Evolutionary conservation across 2,329 filamentous ascomycete species (phyloP), one percentile per base, ranked within the genome.

Genomic region (Pseudocercospora crystallina): DNA sequence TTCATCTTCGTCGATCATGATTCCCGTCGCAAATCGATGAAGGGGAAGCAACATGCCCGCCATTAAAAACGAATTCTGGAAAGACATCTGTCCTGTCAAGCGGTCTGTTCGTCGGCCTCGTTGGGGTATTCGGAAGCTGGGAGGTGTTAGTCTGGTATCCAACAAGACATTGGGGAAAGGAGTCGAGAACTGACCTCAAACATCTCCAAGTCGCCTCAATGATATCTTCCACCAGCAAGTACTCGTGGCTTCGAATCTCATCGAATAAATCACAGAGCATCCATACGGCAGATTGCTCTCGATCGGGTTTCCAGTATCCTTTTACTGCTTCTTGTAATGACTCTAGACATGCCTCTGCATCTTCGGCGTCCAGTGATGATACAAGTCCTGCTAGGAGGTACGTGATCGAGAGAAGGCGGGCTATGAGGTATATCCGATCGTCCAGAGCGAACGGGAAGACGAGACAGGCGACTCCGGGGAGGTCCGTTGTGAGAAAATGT

Each of bases 261-360:
- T 51, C 51, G n/a, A 54, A 47, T 2, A 54, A 13, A 17, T 54
- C 41, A 37, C 47, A 51, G 9, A 54, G 39, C 47, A 54, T 47
- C 43, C 51, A 54, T 2, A 44, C 43, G 12, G 42, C 33, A 31
- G 51, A 37, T 30, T 47, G 42, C n/a, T 32, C 40, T n/a, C 42
- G 17, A 33, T 54, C 43, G n/a, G 43, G 15, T 26, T 51, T 33
- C 51, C 51, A 54, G 26, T 54, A 54, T 5, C 51, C 51, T 34
- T 47, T 51, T n/a, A 43, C 43, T 13, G 51, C 43, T 37, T 54
- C 41, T 42, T 47, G 44, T 12, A 54, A 31, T 38, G 43, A 46
- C 8, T 39, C 11, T 2, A 54, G 38, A 41, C 43, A 54, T 5
- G 50, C 51, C 43, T 51, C 43, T 12, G 47, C 51, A 9, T 51